phyloP scores from a whole-genome alignment of 2,329 filamentous ascomycete species.

The Pseudonectria foliicola region DNA sequence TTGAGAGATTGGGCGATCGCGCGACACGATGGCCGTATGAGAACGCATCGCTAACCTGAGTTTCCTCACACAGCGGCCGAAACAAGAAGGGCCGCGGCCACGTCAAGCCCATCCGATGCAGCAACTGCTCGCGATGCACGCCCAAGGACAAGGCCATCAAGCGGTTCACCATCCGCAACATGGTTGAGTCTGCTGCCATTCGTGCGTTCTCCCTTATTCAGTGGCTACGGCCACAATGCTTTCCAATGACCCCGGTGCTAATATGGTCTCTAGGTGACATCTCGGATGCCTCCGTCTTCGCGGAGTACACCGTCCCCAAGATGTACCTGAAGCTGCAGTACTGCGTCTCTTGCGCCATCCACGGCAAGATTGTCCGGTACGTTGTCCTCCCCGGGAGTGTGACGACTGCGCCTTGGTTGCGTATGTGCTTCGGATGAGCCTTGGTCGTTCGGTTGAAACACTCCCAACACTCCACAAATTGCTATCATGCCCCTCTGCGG shows the following conservation, averaged over 20 bases:
- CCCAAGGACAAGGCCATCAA: constrained; percentile 99
- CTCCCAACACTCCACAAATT: constrained; percentile 9
- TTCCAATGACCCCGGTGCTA: background rate
- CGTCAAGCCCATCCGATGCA: constrained; percentile 93
- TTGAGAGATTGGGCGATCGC: constrained; percentile 3
- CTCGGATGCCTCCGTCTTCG: constrained; percentile 98
- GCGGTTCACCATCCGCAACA: constrained; percentile 99
- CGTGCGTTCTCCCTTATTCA: constrained; percentile 59
- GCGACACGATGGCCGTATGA: constrained; percentile 2
- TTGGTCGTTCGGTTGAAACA: constrained; percentile 45
- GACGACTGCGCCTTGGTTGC: constrained; percentile 47
- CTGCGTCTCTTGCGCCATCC: constrained; percentile 99
- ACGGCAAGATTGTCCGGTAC: constrained; percentile 99
- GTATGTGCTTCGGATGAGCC: constrained; percentile 52
- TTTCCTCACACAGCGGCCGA: constrained; percentile 61
- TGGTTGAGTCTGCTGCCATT: constrained; percentile 99
- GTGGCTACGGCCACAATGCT: background rate
- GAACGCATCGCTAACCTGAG: constrained; percentile 10
- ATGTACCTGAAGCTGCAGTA: constrained; percentile 99
- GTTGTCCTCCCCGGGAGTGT: constrained; percentile 53
- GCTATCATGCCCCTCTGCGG: background rate
- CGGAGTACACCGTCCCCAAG: constrained; percentile 99
- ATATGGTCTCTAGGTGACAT: constrained; percentile 73
- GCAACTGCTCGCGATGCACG: constrained; percentile 73
- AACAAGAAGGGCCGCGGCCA: constrained; percentile 99